Evolutionary conservation across 1,139 yeast species (phyloP), one percentile per base, ranked within the genome.

Genomic region (Taphrina flavorubra): DNA sequence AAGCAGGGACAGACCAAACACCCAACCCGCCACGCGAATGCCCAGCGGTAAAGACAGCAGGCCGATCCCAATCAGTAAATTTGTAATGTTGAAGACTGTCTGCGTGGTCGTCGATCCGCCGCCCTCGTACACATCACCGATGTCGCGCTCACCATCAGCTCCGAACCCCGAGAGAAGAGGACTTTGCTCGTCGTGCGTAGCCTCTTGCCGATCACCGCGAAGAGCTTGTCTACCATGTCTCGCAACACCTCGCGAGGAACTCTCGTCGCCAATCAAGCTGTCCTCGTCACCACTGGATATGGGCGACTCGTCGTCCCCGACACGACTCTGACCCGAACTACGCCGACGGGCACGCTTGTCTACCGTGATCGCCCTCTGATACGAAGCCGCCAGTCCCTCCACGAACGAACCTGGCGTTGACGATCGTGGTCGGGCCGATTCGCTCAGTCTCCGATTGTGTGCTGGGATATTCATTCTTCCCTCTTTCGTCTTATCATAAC

Each of bases 61-160:
- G 1, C 97, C 97, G 59, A 92, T 86, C 0, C 97, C 98, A 74
- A 92, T 86, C 58, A 92, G 80, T 0, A 92, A 89, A 77, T 92
- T 92, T 68, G 92, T 87, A 2, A 96, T 86, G 76, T 92, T 92
- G 81, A 92, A 91, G 18, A 90, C 81, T 0, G 98, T 92, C 77
- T 92, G 98, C 0, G 92, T 47, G 14, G 59, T 88, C 0, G 87
- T 88, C 36, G 53, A 49, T 1, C 53, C 53, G 8, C 20, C 53
- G 10, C 53, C n/a, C 53, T 3, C 10, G 49, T 49, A 31, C 36
- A 2, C 36, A 31, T 20, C 53, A 25, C 3, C 7, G n/a, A 25
- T 34, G 53, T 20, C 53, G 20, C 14, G 14, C 42, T 39, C 42
- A 39, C 2, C 42, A 14, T 2, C 31, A 25, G 31, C 31, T 25